Conservation (phyloP, 2,329 filamentous ascomycete genomes). For the Coniochaeta hoffmannii region DNA sequence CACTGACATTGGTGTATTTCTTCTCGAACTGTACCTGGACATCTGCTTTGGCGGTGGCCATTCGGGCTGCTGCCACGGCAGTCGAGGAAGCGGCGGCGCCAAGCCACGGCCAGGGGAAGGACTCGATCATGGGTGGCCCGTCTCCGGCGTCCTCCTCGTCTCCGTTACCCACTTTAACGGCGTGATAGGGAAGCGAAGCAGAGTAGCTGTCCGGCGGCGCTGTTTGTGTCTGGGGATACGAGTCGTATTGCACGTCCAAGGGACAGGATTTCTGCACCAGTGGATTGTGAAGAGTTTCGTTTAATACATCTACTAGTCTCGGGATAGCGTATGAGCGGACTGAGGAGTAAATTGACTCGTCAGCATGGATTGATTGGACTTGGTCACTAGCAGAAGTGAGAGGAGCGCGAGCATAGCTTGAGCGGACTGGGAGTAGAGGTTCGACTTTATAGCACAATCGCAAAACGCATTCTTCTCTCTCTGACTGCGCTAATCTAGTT, state of each 20-base stretch:
- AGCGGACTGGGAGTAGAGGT: no score
- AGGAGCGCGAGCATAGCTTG: no score
- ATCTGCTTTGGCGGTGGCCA: neutral
- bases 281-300: neutral
- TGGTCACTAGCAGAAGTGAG: no score
- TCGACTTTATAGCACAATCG: no score
- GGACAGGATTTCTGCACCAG: neutral
- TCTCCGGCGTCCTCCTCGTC: neutral
- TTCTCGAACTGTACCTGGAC: neutral
- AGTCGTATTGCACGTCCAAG: neutral
- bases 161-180: neutral
- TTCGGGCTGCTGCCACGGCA: neutral
- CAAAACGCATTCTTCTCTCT: no score
- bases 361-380: no score
- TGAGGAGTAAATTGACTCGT: no score
- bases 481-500: no score
- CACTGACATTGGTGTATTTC: neutral
- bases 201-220: neutral
- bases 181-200: neutral
- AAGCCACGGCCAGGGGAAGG: neutral
- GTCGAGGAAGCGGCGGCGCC: neutral
- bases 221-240: neutral
- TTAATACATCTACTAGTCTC: no score
- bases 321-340: no score
- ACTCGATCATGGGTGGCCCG: neutral